Evolutionary conservation across 1,284 basidiomycete genomes (phyloP).

Genomic region (Leccinum huronense): DNA sequence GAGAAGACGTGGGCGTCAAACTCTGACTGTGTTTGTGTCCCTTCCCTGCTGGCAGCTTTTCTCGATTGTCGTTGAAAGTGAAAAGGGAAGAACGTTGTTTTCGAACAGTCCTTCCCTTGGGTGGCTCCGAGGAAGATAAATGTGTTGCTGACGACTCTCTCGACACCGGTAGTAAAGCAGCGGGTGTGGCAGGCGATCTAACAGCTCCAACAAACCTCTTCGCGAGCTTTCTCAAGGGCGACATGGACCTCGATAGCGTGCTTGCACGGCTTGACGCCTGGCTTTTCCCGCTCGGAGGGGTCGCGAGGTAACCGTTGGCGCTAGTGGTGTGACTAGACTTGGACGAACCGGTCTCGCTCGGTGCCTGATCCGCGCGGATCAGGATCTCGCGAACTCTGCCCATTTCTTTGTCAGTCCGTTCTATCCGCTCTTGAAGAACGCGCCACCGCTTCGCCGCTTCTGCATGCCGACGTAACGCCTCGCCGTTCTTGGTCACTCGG

Average conservation of each 20-base stretch:
- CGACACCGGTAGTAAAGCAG: conserved; percentile 36
- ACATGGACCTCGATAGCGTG: conserved; percentile 68
- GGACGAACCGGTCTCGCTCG: conserved; percentile 68
- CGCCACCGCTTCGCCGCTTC: conserved; percentile 85
- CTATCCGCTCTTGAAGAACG: conserved; percentile 71
- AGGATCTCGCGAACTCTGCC: conserved; percentile 65
- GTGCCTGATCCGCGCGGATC: conserved; percentile 48
- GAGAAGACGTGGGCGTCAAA: conserved; percentile 66
- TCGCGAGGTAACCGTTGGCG: conserved; percentile 56
- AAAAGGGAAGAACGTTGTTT: conserved; percentile 63
- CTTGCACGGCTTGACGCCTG: conserved; percentile 50
- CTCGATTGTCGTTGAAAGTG: conserved; percentile 42
- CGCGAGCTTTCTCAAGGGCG: conserved; percentile 74
- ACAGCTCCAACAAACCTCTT: conserved; percentile 56
- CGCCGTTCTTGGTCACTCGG: conserved; percentile 91
- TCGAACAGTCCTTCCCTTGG: conserved; percentile 40
- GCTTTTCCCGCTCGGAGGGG: conserved; percentile 52
- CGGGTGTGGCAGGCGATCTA: conserved; percentile 49
- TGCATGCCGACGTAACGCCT: conserved; percentile 82
- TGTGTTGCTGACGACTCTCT: conserved; percentile 27
- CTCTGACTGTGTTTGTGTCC: conserved; percentile 69
- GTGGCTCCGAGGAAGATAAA: conserved; percentile 55
- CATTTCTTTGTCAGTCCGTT: conserved; percentile 81
- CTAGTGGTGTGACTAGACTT: conserved; percentile 50
- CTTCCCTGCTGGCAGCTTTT: conserved; percentile 44